A percentile compares a stretch with the other conserved stretches of the same genome.
These are phyloP conservation scores for Yamadazyma paraphyllophila DNA, from an alignment of 805 yeast genomes.

Conservation along the genomic window DNA sequence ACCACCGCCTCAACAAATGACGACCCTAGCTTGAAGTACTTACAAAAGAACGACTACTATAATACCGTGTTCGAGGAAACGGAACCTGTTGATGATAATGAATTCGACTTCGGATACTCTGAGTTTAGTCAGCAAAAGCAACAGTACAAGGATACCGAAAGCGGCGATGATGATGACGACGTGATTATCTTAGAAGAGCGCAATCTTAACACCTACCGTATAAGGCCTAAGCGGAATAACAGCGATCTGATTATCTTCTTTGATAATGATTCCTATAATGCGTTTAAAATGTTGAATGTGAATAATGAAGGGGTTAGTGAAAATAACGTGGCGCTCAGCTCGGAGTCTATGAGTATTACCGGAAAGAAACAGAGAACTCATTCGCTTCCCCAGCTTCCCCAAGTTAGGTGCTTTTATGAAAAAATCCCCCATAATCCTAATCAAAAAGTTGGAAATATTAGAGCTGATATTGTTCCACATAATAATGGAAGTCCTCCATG, in stretches of 20 bases:
- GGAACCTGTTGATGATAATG: constrained; percentile 4
- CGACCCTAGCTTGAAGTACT: constrained; percentile 2
- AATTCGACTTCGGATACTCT: constrained; percentile 7
- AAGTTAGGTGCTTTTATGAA: constrained; percentile 41
- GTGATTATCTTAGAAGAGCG: constrained; percentile 38
- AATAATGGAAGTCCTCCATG: constrained; percentile 37
- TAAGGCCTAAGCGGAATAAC: constrained; percentile 25
- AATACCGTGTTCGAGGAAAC: constrained; percentile 14
- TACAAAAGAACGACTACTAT: constrained; percentile 7
- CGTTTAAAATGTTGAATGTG: constrained; percentile 44
- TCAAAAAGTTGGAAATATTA: constrained; percentile 40
- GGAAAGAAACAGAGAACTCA: constrained; percentile 38
- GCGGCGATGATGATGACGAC: constrained; percentile 29
- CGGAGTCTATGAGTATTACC: not conserved
- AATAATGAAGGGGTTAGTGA: constrained; percentile 20
- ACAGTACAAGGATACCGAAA: constrained; percentile 10
- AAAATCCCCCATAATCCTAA: constrained; percentile 29
- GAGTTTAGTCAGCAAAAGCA: not conserved
- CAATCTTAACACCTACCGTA: constrained; percentile 13
- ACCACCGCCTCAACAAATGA: not conserved
- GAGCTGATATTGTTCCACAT: constrained; percentile 40
- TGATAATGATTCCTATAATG: constrained; percentile 40
- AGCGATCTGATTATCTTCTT: constrained; percentile 35
- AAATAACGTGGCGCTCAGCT: not conserved
- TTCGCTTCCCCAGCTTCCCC: constrained; percentile 46